Conservation (phyloP, 1,284 basidiomycete species). For the Microbotryum intermedium region DNA sequence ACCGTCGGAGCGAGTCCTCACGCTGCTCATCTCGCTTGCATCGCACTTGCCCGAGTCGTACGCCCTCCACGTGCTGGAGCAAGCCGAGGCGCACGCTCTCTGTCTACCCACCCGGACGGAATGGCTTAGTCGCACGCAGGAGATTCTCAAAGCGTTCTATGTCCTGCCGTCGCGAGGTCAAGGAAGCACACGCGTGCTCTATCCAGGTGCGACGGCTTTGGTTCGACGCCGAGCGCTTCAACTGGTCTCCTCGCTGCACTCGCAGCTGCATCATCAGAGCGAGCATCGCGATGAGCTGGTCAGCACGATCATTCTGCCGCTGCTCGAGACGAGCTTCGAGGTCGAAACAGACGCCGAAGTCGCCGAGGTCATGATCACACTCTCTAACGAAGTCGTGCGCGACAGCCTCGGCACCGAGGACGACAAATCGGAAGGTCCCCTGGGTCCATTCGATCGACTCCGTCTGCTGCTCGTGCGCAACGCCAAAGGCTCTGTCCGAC, state of each 20-base stretch:
- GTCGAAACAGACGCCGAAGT: constrained; percentile 39
- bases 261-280: constrained; percentile 40
- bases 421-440: constrained; percentile 10
- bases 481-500: constrained; percentile 33
- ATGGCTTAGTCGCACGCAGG: constrained; percentile 45
- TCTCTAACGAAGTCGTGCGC: constrained; percentile 40
- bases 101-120: constrained; percentile 43
- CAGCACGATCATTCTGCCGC: constrained; percentile 41
- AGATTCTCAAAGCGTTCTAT: constrained; percentile 42
- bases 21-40: constrained; percentile 40
- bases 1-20: constrained; percentile 34
- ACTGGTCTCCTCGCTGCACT: constrained; percentile 42
- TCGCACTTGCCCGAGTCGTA: constrained; percentile 40
- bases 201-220: constrained; percentile 18
- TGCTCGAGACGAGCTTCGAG: constrained; percentile 40
- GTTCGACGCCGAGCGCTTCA: constrained; percentile 36
- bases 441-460: constrained; percentile 36
- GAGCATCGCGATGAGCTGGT: constrained; percentile 40
- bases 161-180: constrained; percentile 15
- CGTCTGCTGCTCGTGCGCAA: constrained; percentile 37
- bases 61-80: constrained; percentile 42
- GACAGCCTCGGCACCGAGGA: constrained; percentile 40
- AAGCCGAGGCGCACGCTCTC: constrained; percentile 42
- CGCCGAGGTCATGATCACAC: constrained; percentile 38
- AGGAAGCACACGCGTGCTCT: constrained; percentile 7